Percentiles rank a stretch among this genome's conserved stretches.
Conservation (phyloP, 257 asterid genomes). For the Solanum peruvianum region DNA sequence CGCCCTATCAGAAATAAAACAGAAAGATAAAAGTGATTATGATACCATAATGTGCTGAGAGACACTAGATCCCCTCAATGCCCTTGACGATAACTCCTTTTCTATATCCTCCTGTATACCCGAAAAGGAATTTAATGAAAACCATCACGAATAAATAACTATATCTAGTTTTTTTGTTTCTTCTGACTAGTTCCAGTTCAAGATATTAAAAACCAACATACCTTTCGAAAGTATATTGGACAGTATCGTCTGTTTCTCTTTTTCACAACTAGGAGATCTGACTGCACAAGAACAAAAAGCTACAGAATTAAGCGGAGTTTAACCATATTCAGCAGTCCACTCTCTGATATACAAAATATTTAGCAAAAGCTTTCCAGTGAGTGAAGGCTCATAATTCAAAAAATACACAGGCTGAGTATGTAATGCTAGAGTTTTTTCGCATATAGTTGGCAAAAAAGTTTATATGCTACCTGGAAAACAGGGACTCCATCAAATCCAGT, state of each 20-base stretch:
- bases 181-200: background rate
- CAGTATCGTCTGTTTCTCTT: slow-evolving; percentile 58
- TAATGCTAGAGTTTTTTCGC: background rate
- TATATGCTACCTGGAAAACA: slow-evolving; percentile 65
- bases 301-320: background rate
- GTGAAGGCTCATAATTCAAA: background rate
- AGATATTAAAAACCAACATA: slow-evolving; percentile 6
- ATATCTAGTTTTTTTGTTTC: background rate
- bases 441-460: background rate
- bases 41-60: slow-evolving; percentile 73
- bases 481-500: slow-evolving; percentile 97
- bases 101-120: slow-evolving; percentile 73
- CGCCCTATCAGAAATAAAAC: background rate
- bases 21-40: background rate
- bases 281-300: slow-evolving; percentile 33
- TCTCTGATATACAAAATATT: background rate
- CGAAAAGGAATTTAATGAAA: background rate
- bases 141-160: background rate
- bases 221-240: slow-evolving; percentile 91
- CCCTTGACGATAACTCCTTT: slow-evolving; percentile 63
- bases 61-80: slow-evolving; percentile 45
- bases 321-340: background rate
- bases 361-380: background rate
- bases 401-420: background rate
- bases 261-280: slow-evolving; percentile 86